Base-by-base conservation (phyloP, 2,329 filamentous ascomycete species). In the Coniella lustricola region DNA sequence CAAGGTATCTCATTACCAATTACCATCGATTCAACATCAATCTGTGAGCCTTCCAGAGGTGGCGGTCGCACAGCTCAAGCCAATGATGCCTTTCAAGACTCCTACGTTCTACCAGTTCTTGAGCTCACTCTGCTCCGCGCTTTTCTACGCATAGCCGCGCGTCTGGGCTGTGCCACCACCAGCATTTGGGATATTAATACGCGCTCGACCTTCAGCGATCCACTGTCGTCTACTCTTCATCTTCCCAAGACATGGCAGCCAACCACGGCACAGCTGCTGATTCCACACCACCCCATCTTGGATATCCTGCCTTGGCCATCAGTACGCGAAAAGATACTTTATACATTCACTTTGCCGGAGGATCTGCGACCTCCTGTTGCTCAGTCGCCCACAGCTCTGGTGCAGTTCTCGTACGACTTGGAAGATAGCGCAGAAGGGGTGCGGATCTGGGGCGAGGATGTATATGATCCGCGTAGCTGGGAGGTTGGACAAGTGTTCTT, bases 401-500 rank as follows among this genome's bases (percentile, higher is more conserved):
- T 75, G 20, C 71, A 74, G 48, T 66, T 82, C 43, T 68, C 73
- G 2, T 79, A 79, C 48, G 78, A 82, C 55, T 60, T 82, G 39
- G 77, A 82, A 55, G 76, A 82, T 54, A 61, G 29, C 17, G n/a
- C 29, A 12, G 40, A 42, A 25, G 40, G 40, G 17, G 32, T 74
- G 44, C 59, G 71, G 12, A 68, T 82, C 52, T 74, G 40, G 69
- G 59, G 71, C 4, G 57, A 62, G 0, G 73, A 79, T 52, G 72
- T 75, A 17, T 75, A 71, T 52, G 67, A 75, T 42, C 62, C 67
- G 5, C 58, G 60, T 20, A 67, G 65, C 25, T 82, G 77, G 77
- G 78, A 82, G 59, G 67, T 81, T 12, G 77, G 77, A 1, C 75
- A 81, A 60, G 57, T 70, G n/a, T 61, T 81, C 18, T 81, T 80